Evolutionary conservation across 2,329 filamentous ascomycete genomes (phyloP), one percentile per base, ranked within the genome.

Genomic region (Amylocarpus encephaloides): DNA sequence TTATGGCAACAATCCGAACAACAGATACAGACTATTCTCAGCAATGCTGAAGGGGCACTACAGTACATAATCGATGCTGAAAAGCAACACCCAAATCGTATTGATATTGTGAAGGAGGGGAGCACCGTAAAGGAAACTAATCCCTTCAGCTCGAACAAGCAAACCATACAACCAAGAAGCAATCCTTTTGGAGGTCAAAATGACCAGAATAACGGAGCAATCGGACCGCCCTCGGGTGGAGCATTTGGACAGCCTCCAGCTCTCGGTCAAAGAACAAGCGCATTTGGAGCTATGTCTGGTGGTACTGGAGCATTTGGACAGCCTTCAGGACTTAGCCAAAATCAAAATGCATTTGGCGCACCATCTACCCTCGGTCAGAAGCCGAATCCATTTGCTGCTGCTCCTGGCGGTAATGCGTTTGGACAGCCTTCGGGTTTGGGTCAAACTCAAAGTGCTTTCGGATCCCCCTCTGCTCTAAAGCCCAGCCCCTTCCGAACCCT

Each of bases 41-140:
- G 73, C 52, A 84, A 94, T 60, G 66, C 87, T 9, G 76, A 85
- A 52, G 86, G 83, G 2, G 90, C 91, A 1, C 74, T 86, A 40
- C 76, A 82, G 48, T 93, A 84, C 63, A 71, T 93, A 12, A 62
- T 83, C 9, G 76, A 80, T 5, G 80, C 77, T 18, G 79, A 78
- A 48, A 81, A 86, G 47, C 78, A 81, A 36, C 87, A 89, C 60
- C 88, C 88, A 1, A 94, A 93, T 63, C 78, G 88, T 36, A 71
- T 77, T 46, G 86, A 91, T 57, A 73, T 83, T 16, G 77, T 66
- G 70, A 74, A 49, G 66, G 50, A 56, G 67, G 71, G n/a, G 67
- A 70, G n/a, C 68, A n/a, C 52, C 32, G 67, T 6, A 70, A 71
- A 0, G 72, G 69, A 49, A 72, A 73, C 41, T 65, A 51, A 50